phyloP scores from a whole-genome alignment of 2,329 filamentous ascomycete genomes.

The Fusarium buxicola region DNA sequence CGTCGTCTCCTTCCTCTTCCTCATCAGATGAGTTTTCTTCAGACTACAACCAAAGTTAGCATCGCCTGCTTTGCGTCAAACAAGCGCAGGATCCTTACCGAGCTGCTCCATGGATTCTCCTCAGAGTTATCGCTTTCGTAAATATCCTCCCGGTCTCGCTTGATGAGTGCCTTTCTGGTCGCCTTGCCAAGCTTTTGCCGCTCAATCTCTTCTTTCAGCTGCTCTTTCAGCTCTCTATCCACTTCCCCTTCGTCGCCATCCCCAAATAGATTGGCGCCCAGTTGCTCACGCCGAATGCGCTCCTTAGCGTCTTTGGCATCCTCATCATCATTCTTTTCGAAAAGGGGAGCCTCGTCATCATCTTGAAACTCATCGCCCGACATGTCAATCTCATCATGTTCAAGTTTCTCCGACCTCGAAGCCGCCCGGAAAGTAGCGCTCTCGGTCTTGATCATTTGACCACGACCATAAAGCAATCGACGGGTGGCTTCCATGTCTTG shows the following conservation, averaged over 20 bases:
- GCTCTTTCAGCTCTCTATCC: constrained; percentile 78
- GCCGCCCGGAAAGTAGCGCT: constrained; percentile 71
- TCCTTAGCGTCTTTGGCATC: constrained; percentile 78
- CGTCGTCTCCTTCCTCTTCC: constrained; percentile 52
- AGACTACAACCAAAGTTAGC: constrained; percentile 53
- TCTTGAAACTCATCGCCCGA: constrained; percentile 84
- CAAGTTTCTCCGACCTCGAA: constrained; percentile 72
- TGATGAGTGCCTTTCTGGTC: constrained; percentile 83
- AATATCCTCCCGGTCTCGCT: constrained; percentile 86
- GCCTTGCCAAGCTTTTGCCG: constrained; percentile 79
- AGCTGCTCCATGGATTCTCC: constrained; percentile 56
- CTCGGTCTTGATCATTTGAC: constrained; percentile 74
- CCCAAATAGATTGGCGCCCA: constrained; percentile 87
- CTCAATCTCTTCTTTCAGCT: constrained; percentile 75
- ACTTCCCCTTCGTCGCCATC: constrained; percentile 76
- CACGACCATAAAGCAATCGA: constrained; percentile 61
- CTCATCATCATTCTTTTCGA: constrained; percentile 85
- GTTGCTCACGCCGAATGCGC: constrained; percentile 80
- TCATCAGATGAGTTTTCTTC: constrained; percentile 59
- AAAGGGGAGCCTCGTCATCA: constrained; percentile 82
- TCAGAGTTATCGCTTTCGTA: constrained; percentile 78
- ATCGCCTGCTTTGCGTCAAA: neutral
- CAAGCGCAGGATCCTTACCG: constrained; percentile 43
- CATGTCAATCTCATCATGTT: constrained; percentile 77
- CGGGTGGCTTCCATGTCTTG: constrained; percentile 72